Conservation (phyloP, 495 filamentous ascomycete genomes). For the Immersiella caudata region DNA sequence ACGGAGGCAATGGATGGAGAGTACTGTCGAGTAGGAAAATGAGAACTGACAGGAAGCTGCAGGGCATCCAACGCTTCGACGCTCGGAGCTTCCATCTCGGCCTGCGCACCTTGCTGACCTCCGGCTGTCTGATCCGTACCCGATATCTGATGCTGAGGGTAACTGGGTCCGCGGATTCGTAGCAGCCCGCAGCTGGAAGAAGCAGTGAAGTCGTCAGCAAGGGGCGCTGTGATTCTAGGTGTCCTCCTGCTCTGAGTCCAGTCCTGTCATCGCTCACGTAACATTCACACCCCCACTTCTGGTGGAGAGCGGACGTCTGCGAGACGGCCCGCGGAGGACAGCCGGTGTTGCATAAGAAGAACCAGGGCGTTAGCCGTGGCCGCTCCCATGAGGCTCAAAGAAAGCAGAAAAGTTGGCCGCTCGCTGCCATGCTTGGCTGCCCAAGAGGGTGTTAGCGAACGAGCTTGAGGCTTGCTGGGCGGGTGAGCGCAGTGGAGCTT, state of each 20-base stretch:
- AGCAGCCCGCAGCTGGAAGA: not conserved
- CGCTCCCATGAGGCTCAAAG: not conserved
- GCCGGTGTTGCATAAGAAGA: slow-evolving; percentile 4
- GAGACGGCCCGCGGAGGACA: slow-evolving; percentile 10
- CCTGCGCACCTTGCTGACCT: slow-evolving; percentile 2
- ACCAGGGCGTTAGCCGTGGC: not conserved
- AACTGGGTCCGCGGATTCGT: not conserved
- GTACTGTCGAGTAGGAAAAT: slow-evolving; percentile 9
- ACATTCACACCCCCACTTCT: not conserved
- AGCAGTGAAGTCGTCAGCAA: not conserved
- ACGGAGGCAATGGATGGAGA: not conserved
- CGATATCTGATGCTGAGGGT: not conserved
- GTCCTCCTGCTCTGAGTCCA: not conserved
- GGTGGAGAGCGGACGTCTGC: not conserved
- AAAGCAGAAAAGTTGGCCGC: slow-evolving; percentile 2
- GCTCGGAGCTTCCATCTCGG: not conserved
- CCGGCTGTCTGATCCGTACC: not conserved
- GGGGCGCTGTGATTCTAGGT: not conserved
- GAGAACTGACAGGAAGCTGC: slow-evolving; percentile 14
- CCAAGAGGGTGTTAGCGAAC: not conserved
- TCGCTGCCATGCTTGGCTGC: not conserved
- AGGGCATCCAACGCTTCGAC: not conserved
- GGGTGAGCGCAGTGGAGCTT: not conserved
- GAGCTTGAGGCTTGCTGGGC: not conserved
- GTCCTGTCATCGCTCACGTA: not conserved